Percentiles rank a stretch among this genome's conserved stretches.
phyloP scores from a whole-genome alignment of 257 asterid genomes.

The Solanum ossicruentum region DNA sequence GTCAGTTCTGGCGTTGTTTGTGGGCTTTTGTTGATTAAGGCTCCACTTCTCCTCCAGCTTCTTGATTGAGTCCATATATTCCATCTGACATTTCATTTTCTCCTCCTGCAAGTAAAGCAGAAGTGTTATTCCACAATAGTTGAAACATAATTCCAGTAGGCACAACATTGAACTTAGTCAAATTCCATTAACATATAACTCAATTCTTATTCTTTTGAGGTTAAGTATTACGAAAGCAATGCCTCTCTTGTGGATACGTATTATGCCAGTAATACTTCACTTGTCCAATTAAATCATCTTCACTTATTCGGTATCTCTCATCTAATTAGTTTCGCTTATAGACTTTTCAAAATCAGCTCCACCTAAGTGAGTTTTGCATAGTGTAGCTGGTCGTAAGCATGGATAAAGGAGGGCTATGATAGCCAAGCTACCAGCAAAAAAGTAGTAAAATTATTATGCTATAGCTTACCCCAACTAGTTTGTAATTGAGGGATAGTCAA shows the following conservation, averaged over 20 bases:
- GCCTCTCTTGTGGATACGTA: neutral
- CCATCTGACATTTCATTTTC: slow-evolving; percentile 94
- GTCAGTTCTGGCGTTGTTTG: slow-evolving; percentile 24
- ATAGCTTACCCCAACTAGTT: neutral
- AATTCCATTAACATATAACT: neutral
- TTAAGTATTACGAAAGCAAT: neutral
- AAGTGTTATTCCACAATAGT: neutral
- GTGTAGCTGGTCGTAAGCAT: neutral
- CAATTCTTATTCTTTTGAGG: neutral
- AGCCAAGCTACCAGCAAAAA: neutral
- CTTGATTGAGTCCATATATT: slow-evolving; percentile 93
- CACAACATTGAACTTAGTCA: neutral
- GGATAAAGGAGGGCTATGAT: neutral
- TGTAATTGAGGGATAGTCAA: neutral
- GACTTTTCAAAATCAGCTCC: neutral
- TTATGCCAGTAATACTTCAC: neutral
- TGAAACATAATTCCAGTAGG: neutral
- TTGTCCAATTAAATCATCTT: neutral
- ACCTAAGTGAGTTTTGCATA: neutral
- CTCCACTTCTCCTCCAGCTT: slow-evolving; percentile 94
- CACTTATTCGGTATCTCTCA: neutral
- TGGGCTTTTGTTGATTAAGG: slow-evolving; percentile 61
- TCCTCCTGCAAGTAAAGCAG: slow-evolving; percentile 52
- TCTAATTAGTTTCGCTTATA: neutral
- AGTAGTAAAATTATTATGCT: neutral